Conservation (phyloP, 1,139 yeast species). For the Nakaseomyces uthaithaninus region DNA sequence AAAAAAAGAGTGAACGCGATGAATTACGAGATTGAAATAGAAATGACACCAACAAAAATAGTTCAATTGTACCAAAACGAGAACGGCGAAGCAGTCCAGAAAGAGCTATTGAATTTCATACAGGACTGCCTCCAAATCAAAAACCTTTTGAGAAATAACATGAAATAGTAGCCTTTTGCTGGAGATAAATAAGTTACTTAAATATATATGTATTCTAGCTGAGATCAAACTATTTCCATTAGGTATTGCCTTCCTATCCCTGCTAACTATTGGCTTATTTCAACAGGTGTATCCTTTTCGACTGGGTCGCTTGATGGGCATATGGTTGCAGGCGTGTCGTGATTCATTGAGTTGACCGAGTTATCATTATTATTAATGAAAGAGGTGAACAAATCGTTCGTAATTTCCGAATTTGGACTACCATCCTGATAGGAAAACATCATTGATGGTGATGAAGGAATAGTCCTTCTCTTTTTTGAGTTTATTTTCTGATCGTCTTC, state of each 20-base stretch:
- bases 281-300: background rate
- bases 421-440: constrained; percentile 24
- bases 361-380: constrained; percentile 2
- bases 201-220: no score
- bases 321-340: constrained; percentile 4
- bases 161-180: no score
- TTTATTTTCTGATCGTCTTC: constrained; percentile 11
- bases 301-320: constrained; percentile 4
- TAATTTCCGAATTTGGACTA: constrained; percentile 7
- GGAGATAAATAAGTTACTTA: no score
- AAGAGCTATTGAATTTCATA: background rate
- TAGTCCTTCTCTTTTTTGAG: constrained; percentile 22
- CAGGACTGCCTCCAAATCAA: background rate
- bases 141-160: background rate
- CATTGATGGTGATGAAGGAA: constrained; percentile 31
- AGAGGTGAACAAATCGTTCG: constrained; percentile 6
- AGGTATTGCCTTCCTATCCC: no score
- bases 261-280: no score
- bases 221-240: no score
- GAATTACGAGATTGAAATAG: background rate
- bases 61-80: background rate
- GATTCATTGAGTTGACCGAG: background rate
- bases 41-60: background rate
- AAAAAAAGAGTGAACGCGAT: background rate
- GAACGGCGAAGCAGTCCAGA: background rate